Evolutionary conservation across 2,329 filamentous ascomycete species (phyloP), one percentile per base, ranked within the genome.

Genomic region (Trematosphaeria pertusa): DNA sequence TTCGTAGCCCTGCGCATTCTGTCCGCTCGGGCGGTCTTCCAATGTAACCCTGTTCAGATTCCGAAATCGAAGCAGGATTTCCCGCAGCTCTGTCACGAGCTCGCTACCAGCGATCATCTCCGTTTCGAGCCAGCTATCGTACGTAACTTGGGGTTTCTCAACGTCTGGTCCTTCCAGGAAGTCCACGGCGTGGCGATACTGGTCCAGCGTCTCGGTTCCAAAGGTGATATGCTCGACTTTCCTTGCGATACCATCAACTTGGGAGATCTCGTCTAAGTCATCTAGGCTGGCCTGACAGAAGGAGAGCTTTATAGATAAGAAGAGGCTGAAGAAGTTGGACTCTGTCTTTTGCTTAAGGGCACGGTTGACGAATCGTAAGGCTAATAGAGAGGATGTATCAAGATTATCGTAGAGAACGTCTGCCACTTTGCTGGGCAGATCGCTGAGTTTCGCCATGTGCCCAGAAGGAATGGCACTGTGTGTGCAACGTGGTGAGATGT

Each of bases 131-230:
- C 4, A 15, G 8, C 15, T 18, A 5, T n/a, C 12, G 14, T 38
- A 38, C 38, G 20, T 8, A 4, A 7, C 11, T 17, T 6, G 17
- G 26, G n/a, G 22, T 28, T n/a, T 33, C 21, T 10, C 9, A 10
- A 17, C 18, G 3, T 36, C 14, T 15, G 22, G 10, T 7, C 37
- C 18, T 15, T 33, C n/a, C n/a, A 30, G 26, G 3, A 24, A 11
- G 7, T 36, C 19, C 17, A 26, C 32, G 3, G 8, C 7, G 9
- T 14, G 9, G 12, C 7, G 12, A 17, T 48, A 48, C 15, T 43
- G 45, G 32, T 43, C 38, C 15, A 48, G 18, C 4, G 33, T 37
- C 45, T 48, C 45, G n/a, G 38, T 43, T 9, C 45, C 45, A n/a
- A 48, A 32, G 10, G 34, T 43, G n/a, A 48, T 22, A 17, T 48